A percentile compares a stretch with the other conserved stretches of the same genome.
Conservation (phyloP, 1,284 basidiomycete genomes). For the Pseudozyma tsukubaensis region DNA sequence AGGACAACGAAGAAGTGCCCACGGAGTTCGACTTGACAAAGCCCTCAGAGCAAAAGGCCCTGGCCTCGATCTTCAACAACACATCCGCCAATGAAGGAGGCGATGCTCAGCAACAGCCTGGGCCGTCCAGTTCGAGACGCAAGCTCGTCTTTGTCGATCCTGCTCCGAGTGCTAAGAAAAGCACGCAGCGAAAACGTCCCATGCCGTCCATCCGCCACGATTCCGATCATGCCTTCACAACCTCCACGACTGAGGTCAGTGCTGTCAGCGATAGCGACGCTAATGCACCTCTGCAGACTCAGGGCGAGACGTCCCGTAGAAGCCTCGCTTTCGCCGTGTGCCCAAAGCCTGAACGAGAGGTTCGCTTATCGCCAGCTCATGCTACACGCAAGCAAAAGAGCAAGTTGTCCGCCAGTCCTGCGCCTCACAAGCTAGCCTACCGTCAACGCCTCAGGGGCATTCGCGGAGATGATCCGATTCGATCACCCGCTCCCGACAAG, state of each 20-base stretch:
- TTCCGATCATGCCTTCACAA: not conserved
- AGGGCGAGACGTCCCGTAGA: slow-evolving; percentile 10
- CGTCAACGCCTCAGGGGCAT: slow-evolving; percentile 37
- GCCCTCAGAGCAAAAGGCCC: not conserved
- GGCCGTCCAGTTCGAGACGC: slow-evolving; percentile 1
- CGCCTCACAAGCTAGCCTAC: slow-evolving; percentile 41
- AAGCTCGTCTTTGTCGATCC: slow-evolving; percentile 34
- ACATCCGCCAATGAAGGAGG: slow-evolving; percentile 2
- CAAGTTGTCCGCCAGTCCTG: slow-evolving; percentile 46
- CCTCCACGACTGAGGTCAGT: not conserved
- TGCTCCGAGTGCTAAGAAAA: slow-evolving; percentile 20
- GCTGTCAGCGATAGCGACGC: slow-evolving; percentile 1
- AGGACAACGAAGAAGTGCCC: slow-evolving; percentile 1
- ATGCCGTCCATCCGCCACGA: slow-evolving; percentile 3
- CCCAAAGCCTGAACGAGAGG: slow-evolving; percentile 33
- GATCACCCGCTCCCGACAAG: slow-evolving; percentile 38
- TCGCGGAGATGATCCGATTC: slow-evolving; percentile 35
- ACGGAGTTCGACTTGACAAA: slow-evolving; percentile 8
- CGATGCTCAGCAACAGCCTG: slow-evolving; percentile 1
- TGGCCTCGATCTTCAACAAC: slow-evolving; percentile 22
- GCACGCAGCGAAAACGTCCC: not conserved
- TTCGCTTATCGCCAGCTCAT: slow-evolving; percentile 21
- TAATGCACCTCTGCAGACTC: not conserved
- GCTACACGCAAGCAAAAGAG: slow-evolving; percentile 9
- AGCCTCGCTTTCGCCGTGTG: slow-evolving; percentile 38